phyloP scores from a whole-genome alignment of 805 yeast genomes.

The Yarrowia deformans region DNA sequence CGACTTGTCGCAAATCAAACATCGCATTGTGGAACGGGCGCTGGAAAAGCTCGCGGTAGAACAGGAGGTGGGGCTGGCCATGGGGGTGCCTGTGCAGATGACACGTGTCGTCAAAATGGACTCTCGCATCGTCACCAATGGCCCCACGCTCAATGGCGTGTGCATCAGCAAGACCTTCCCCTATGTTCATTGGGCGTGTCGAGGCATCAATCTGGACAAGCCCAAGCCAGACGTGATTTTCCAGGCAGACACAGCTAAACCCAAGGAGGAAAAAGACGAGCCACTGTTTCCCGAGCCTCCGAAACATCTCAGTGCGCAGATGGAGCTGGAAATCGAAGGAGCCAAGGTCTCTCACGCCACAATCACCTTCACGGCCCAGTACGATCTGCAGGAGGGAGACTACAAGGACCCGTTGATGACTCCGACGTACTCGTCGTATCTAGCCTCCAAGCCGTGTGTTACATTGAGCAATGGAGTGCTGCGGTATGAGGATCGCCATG shows the following conservation, averaged over 20 bases:
- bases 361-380: constrained; percentile 27
- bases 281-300: constrained; percentile 28
- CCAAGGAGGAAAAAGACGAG: constrained; percentile 27
- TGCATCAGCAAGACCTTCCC: constrained; percentile 28
- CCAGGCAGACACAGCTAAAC: constrained; percentile 10
- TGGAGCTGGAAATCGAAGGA: constrained; percentile 30
- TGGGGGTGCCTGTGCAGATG: constrained; percentile 23
- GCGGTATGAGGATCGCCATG: background rate
- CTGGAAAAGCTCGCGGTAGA: constrained; percentile 34
- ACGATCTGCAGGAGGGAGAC: constrained; percentile 26
- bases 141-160: constrained; percentile 27
- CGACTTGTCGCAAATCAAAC: constrained; percentile 29
- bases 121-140: constrained; percentile 21
- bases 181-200: constrained; percentile 16
- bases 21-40: constrained; percentile 27
- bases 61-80: constrained; percentile 21
- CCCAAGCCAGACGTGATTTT: constrained; percentile 31
- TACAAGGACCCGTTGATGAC: constrained; percentile 31
- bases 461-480: constrained; percentile 18
- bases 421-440: constrained; percentile 27
- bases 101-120: constrained; percentile 19
- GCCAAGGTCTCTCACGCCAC: constrained; percentile 10
- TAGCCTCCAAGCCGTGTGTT: constrained; percentile 31
- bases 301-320: constrained; percentile 20
- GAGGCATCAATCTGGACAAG: constrained; percentile 36